Evolutionary conservation across 2,329 filamentous ascomycete species (phyloP).

Genomic region (Fusarium sp.): DNA sequence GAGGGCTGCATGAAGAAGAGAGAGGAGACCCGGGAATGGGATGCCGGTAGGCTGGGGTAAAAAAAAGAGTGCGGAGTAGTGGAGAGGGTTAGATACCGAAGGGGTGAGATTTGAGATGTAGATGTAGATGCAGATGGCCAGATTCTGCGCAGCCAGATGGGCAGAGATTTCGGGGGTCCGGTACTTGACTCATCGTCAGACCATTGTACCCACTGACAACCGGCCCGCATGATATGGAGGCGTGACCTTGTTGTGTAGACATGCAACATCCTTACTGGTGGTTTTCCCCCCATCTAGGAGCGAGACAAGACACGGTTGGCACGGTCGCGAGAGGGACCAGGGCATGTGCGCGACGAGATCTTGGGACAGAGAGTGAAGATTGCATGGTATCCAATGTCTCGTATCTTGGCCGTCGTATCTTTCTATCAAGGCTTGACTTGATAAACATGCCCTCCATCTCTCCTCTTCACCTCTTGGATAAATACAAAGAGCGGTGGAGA

Average conservation of each 20-base stretch:
- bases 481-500: conserved; percentile 4
- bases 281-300: not conserved
- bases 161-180: conserved; percentile 6
- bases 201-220: conserved; percentile 2
- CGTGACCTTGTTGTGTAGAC: not conserved
- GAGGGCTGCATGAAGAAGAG: not conserved
- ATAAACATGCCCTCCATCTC: not conserved
- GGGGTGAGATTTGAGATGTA: conserved; percentile 18
- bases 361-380: not conserved
- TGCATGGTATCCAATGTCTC: not conserved
- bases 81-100: conserved; percentile 18
- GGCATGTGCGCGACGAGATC: not conserved
- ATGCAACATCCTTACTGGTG: not conserved
- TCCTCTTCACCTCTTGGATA: not conserved
- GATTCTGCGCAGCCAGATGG: conserved; percentile 17
- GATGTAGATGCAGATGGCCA: conserved; percentile 13
- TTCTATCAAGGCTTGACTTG: not conserved
- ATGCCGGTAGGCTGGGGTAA: conserved; percentile 16
- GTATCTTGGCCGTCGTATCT: not conserved
- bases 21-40: conserved; percentile 1
- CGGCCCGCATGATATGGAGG: conserved; percentile 20
- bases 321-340: not conserved
- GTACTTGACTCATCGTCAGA: conserved; percentile 34
- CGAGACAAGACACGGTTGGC: not conserved
- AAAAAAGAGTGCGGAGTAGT: conserved; percentile 40